Percentiles rank a stretch among this genome's conserved stretches.
phyloP scores from a whole-genome alignment of 768 basidiomycete genomes.

The Boletus vinaceobasis region DNA sequence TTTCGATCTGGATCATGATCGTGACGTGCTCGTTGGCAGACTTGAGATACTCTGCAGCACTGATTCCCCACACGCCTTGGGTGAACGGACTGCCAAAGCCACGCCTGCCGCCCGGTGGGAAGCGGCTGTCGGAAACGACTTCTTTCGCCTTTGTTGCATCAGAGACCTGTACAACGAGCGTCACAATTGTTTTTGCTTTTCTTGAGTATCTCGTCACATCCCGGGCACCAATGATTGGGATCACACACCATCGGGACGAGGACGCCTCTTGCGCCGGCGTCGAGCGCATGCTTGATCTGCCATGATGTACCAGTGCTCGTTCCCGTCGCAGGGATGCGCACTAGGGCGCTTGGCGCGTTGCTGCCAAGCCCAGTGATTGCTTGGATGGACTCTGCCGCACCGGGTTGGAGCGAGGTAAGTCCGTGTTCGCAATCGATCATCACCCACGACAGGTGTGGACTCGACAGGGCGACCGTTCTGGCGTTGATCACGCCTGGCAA shows the following conservation, averaged over 20 bases:
- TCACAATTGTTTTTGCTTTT: background rate
- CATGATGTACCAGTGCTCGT: conserved; percentile 52
- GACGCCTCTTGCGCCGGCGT: conserved; percentile 63
- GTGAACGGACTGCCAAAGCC: conserved; percentile 68
- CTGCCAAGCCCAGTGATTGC: conserved; percentile 48
- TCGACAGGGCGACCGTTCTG: conserved; percentile 54
- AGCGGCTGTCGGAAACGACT: conserved; percentile 54
- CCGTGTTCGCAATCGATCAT: conserved; percentile 70
- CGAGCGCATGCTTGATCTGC: conserved; percentile 72
- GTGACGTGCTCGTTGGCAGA: conserved; percentile 54
- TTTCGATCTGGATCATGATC: conserved; percentile 70
- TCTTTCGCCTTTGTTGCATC: conserved; percentile 54
- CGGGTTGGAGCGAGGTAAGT: conserved; percentile 50
- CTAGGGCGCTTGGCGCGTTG: conserved; percentile 49
- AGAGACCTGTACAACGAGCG: conserved; percentile 40
- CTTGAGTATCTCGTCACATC: background rate
- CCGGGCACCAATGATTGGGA: background rate
- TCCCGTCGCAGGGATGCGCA: conserved; percentile 65
- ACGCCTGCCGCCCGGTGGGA: conserved; percentile 59
- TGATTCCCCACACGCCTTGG: conserved; percentile 55
- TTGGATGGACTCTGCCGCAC: conserved; percentile 52
- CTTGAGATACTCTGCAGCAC: conserved; percentile 47
- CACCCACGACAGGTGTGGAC: conserved; percentile 58
- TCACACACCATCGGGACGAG: conserved; percentile 61
- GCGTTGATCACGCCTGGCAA: conserved; percentile 57